phyloP scores from a whole-genome alignment of 306 rosid genomes.

The Quercus parvula region DNA sequence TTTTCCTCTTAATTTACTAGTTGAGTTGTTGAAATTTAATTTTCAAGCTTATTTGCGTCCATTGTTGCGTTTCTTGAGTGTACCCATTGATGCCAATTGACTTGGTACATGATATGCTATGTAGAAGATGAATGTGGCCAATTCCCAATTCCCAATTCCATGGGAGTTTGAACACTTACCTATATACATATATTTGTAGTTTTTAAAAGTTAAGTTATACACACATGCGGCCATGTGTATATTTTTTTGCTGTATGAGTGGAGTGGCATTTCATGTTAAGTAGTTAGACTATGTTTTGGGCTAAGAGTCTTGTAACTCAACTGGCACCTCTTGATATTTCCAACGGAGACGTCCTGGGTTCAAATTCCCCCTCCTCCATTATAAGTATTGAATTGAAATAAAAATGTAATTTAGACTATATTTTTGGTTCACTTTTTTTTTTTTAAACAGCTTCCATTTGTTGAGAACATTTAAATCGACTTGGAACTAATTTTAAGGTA shows the following conservation, averaged over 20 bases:
- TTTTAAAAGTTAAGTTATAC: too few relatives aligned
- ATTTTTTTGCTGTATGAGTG: not conserved
- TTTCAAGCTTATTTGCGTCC: not conserved
- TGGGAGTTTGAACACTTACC: not conserved
- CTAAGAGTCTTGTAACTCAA: too few relatives aligned
- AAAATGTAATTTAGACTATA: too few relatives aligned
- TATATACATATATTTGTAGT: too few relatives aligned
- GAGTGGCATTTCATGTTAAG: not conserved
- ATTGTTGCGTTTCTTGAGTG: not conserved
- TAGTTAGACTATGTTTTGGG: not conserved
- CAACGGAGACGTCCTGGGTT: fast-evolving
- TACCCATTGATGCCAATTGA: not conserved
- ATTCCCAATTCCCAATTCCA: not conserved
- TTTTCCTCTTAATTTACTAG: not conserved
- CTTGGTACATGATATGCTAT: not conserved
- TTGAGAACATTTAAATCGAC: not conserved
- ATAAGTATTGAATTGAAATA: too few relatives aligned
- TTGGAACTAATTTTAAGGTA: not conserved
- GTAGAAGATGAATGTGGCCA: not conserved
- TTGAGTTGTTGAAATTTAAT: not conserved
- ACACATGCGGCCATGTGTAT: not conserved
- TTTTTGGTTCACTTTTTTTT: not conserved
- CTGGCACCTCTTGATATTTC: too few relatives aligned
- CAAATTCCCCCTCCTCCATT: too few relatives aligned
- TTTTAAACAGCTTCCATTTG: not conserved